Base-by-base conservation (phyloP, 768 basidiomycete genomes). In the Lentinula lateritia region DNA sequence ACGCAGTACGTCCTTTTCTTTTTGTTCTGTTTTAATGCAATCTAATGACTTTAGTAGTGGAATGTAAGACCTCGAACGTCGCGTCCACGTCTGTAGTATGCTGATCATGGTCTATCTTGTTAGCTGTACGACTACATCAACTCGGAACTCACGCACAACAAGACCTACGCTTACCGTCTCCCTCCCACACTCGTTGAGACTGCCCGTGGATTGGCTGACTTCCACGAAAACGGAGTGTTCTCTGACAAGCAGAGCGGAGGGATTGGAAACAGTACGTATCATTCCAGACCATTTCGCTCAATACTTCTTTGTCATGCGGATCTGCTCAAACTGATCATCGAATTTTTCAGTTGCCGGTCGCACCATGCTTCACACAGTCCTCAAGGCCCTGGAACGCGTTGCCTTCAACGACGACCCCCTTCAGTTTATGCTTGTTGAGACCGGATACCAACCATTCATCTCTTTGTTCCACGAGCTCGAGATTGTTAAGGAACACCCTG, bases 361-460 rank as follows among this genome's bases (percentile, higher is more conserved):
- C 65, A 90, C 92, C 42, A 76, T 92, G 63, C 75, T 94, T 41
- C 82, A 87, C 71, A 85, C 87, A 32, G 78, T 95, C 73, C 75
- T 93, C 55, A 74, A 67, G 58, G 85, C 90, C 9, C 82, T 95
- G 60, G 83, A 89, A 69, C 86, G 85, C 67, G 88, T 95, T 71
- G 83, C 89, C 50, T 90, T 87, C 79, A 85, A 87, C 67, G 85
- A 82, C 63, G 88, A 92, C 75, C 87, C 90, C 50, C 83, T 94
- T 56, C 87, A 90, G 67, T 82, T 95, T 75, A 78, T 88, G 73
- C 71, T 93, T 65, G 79, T 92, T 66, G 84, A 90, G 75, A 87
- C 88, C 15, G 90, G 90, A 64, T 95, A 95, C 79, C 93, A 94
- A 73, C 88, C 93, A 13, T 92, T 95, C 83, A 87, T 94, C 68